Conservation (phyloP, 495 filamentous ascomycete genomes). For the Xylaria castorea region DNA sequence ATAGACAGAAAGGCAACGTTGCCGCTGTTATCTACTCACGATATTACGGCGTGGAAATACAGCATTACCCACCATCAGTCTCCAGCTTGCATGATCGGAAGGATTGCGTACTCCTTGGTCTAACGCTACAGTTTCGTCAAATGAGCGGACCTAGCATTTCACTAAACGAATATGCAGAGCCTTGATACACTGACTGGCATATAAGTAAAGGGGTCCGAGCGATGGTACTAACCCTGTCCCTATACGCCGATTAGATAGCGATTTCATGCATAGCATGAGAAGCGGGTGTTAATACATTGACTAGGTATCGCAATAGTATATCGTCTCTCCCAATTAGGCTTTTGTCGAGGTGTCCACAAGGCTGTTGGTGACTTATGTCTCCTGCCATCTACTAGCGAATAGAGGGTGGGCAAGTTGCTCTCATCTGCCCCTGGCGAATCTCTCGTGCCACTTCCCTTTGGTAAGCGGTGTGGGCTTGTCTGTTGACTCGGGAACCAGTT, state of each 20-base stretch:
- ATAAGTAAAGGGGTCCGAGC: background rate
- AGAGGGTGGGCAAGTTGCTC: background rate
- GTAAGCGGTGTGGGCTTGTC: slow-evolving; percentile 51
- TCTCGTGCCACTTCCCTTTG: slow-evolving; percentile 88
- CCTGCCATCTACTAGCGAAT: background rate
- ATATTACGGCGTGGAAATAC: background rate
- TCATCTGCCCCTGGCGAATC: slow-evolving; percentile 64
- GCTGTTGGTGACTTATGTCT: background rate
- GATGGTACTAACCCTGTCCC: background rate
- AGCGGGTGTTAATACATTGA: background rate
- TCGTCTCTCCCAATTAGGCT: background rate
- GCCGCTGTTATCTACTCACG: background rate
- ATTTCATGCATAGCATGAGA: background rate
- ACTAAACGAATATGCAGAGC: background rate
- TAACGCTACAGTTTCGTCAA: background rate
- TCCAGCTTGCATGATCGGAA: background rate
- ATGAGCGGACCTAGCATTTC: background rate
- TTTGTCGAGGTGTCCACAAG: background rate
- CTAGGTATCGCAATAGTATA: background rate
- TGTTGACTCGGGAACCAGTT: slow-evolving; percentile 58
- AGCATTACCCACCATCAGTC: background rate
- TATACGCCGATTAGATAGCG: background rate
- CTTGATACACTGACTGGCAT: too few species aligned
- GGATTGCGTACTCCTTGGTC: background rate
- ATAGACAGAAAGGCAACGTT: background rate